phyloP scores from a whole-genome alignment of 1,284 basidiomycete genomes.

The Austroboletus niveus region DNA sequence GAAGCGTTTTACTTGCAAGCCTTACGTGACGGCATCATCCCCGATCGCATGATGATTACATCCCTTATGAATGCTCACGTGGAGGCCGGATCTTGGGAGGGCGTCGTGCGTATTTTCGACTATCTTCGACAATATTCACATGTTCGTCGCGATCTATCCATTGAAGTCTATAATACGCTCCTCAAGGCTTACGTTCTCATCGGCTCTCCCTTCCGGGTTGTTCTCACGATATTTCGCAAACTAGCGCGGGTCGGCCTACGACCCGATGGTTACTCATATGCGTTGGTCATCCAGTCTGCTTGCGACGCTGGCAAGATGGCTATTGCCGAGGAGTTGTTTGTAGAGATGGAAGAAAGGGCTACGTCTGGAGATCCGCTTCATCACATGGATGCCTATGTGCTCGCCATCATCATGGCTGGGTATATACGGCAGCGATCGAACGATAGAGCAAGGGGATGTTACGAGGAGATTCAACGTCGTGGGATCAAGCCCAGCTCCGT shows the following conservation, averaged over 20 bases:
- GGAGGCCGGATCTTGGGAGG: slow-evolving; percentile 77
- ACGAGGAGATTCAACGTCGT: slow-evolving; percentile 71
- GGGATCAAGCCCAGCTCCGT: slow-evolving; percentile 70
- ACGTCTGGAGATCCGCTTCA: slow-evolving; percentile 37
- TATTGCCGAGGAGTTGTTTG: slow-evolving; percentile 67
- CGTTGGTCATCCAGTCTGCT: slow-evolving; percentile 81
- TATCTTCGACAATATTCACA: slow-evolving; percentile 51
- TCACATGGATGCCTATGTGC: slow-evolving; percentile 56
- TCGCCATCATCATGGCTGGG: slow-evolving; percentile 86
- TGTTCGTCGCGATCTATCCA: slow-evolving; percentile 41
- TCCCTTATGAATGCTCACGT: slow-evolving; percentile 85
- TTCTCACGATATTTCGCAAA: slow-evolving; percentile 64
- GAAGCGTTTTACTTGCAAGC: slow-evolving; percentile 69
- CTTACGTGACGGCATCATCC: slow-evolving; percentile 55
- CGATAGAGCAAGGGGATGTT: slow-evolving; percentile 61
- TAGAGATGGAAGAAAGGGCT: slow-evolving; percentile 57
- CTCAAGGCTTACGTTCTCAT: slow-evolving; percentile 85
- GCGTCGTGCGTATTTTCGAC: slow-evolving; percentile 71
- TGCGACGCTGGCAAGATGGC: slow-evolving; percentile 73
- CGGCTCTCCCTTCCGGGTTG: slow-evolving; percentile 71
- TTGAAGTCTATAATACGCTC: slow-evolving; percentile 74
- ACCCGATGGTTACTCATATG: slow-evolving; percentile 71
- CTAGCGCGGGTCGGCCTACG: slow-evolving; percentile 49
- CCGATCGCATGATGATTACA: slow-evolving; percentile 64
- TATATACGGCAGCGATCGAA: slow-evolving; percentile 64